phyloP scores from a whole-genome alignment of 225 moss, liverwort and hornwort species.

The Straminergon stramineum region DNA sequence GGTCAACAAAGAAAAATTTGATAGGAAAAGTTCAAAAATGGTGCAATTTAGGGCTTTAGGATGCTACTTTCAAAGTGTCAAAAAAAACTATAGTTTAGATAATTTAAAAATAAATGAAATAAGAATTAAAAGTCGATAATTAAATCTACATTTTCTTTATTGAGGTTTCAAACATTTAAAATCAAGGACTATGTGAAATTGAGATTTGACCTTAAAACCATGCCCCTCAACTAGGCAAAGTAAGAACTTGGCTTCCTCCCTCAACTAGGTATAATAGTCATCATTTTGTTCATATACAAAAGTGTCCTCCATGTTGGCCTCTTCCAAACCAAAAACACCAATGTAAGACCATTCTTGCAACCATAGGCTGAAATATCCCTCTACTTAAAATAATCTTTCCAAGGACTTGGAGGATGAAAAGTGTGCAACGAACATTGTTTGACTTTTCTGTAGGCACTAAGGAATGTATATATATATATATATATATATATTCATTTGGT shows the following conservation, averaged over 20 bases:
- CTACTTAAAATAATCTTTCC: neutral
- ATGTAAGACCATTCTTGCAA: neutral
- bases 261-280: too few species aligned
- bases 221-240: neutral
- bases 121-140: neutral
- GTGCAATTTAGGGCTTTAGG: too few species aligned
- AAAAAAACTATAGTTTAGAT: too few species aligned
- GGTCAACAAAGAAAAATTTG: too few species aligned
- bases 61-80: too few species aligned
- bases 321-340: too few species aligned
- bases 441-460: rapidly evolving
- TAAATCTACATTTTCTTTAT: too few species aligned
- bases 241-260: neutral
- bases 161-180: neutral
- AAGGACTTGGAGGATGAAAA: neutral
- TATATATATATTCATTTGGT: neutral
- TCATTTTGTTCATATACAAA: neutral
- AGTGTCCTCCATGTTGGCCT: rapidly evolving
- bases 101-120: too few species aligned
- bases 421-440: neutral
- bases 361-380: neutral
- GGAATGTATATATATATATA: neutral
- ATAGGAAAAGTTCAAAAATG: too few species aligned
- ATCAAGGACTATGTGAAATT: neutral
- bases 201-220: neutral